These are phyloP conservation scores for Oryza punctata DNA, from an alignment of 176 grass and related monocot genomes.

Conservation along the genomic window DNA sequence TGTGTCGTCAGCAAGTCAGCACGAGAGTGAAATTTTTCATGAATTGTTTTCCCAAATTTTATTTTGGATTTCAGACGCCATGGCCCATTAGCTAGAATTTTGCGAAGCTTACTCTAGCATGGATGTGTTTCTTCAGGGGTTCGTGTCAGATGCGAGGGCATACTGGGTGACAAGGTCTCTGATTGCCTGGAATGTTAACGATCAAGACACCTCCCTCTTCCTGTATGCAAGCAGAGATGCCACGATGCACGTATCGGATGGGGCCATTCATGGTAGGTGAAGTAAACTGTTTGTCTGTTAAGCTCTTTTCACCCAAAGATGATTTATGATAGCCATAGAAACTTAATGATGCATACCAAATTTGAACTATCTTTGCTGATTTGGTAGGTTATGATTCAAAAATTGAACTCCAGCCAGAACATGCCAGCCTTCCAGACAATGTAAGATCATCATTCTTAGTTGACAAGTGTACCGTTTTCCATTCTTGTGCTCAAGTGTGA, in stretches of 20 bases:
- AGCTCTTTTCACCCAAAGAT: background rate
- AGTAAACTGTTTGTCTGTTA: background rate
- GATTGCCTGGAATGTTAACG: conserved; percentile 69
- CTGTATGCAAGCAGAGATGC: conserved; percentile 72
- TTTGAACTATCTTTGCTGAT: conserved; percentile 3
- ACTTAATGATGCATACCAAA: background rate
- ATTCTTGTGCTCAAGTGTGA: background rate
- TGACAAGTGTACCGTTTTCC: too few species aligned
- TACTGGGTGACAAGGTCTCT: conserved; percentile 67
- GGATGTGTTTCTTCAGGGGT: conserved; percentile 43
- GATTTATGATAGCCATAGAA: background rate
- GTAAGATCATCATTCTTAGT: conserved; percentile 38
- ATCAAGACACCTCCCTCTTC: conserved; percentile 50
- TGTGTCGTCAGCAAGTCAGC: too few species aligned
- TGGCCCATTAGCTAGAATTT: background rate
- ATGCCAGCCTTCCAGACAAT: conserved; percentile 53
- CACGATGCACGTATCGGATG: conserved; percentile 35
- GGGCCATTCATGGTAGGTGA: conserved; percentile 58
- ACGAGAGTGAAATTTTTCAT: too few species aligned
- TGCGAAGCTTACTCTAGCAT: background rate
- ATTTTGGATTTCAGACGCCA: background rate
- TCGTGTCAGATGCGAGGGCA: conserved; percentile 63
- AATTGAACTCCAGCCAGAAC: conserved; percentile 66
- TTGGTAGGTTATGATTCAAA: conserved; percentile 77
- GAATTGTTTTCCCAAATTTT: background rate